These are phyloP conservation scores for Sclerotiophoma versabilis DNA, from an alignment of 2,329 filamentous ascomycete species.

Conservation along the genomic window DNA sequence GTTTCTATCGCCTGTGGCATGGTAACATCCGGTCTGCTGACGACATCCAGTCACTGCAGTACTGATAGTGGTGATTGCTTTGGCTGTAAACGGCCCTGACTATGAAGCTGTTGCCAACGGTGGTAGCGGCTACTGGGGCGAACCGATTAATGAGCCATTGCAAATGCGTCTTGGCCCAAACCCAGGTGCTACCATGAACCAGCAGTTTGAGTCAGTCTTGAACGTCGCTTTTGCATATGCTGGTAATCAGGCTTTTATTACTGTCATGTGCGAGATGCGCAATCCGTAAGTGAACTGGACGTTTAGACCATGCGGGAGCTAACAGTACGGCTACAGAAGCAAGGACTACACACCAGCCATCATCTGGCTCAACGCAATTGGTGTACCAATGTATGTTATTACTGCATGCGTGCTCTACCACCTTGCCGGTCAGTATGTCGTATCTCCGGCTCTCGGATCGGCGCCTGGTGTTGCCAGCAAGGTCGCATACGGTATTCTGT, in stretches of 20 bases:
- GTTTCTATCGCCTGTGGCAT: slow-evolving; percentile 19
- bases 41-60: slow-evolving; percentile 47
- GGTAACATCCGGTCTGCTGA: neutral
- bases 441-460: slow-evolving; percentile 69
- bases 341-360: slow-evolving; percentile 14
- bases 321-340: neutral
- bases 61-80: slow-evolving; percentile 4
- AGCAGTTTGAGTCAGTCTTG: slow-evolving; percentile 18
- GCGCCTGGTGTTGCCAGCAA: slow-evolving; percentile 63
- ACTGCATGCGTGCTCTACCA: slow-evolving; percentile 71
- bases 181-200: slow-evolving; percentile 7
- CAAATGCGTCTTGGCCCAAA: slow-evolving; percentile 14
- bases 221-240: slow-evolving; percentile 70
- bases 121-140: slow-evolving; percentile 10
- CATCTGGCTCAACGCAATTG: slow-evolving; percentile 35
- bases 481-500: slow-evolving; percentile 69
- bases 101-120: slow-evolving; percentile 6
- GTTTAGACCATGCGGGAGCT: slow-evolving; percentile 45
- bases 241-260: slow-evolving; percentile 65
- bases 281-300: slow-evolving; percentile 48
- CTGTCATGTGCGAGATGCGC: slow-evolving; percentile 68
- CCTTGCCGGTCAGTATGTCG: slow-evolving; percentile 65
- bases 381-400: slow-evolving; percentile 66
- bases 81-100: slow-evolving; percentile 10
- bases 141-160: slow-evolving; percentile 7